These are phyloP conservation scores for Pittosporum tobira DNA, from an alignment of 129 eudicot species.

Conservation along the genomic window DNA sequence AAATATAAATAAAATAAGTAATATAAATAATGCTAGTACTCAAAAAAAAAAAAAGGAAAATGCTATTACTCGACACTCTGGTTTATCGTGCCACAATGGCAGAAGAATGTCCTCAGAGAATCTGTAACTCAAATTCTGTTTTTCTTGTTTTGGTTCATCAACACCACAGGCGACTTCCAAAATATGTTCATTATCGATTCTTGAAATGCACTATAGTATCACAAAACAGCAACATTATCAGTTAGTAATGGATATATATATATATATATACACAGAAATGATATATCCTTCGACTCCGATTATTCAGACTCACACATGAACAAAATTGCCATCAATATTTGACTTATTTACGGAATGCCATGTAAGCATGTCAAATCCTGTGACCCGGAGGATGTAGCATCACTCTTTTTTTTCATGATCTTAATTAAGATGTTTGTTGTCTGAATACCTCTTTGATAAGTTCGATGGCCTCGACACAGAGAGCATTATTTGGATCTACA, in stretches of 20 bases:
- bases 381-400: too few species aligned
- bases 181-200: background rate
- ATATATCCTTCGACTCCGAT: too few species aligned
- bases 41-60: background rate
- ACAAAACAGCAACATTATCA: background rate
- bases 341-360: too few species aligned
- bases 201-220: conserved; percentile 8
- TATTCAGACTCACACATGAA: too few species aligned
- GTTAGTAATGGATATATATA: background rate
- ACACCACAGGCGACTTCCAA: conserved; percentile 7
- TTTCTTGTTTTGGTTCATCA: background rate
- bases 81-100: conserved; percentile 7
- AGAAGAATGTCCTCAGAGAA: background rate
- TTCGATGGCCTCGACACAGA: conserved; percentile 15
- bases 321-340: too few species aligned
- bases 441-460: conserved; percentile 13
- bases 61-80: conserved; percentile 12
- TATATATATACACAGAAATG: background rate
- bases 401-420: background rate
- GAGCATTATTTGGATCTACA: conserved; percentile 16
- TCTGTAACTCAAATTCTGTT: background rate
- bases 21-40: background rate
- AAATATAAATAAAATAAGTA: background rate
- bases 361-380: too few species aligned
- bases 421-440: background rate